phyloP scores from a whole-genome alignment of 768 basidiomycete species.

The Termitomyces sp. region DNA sequence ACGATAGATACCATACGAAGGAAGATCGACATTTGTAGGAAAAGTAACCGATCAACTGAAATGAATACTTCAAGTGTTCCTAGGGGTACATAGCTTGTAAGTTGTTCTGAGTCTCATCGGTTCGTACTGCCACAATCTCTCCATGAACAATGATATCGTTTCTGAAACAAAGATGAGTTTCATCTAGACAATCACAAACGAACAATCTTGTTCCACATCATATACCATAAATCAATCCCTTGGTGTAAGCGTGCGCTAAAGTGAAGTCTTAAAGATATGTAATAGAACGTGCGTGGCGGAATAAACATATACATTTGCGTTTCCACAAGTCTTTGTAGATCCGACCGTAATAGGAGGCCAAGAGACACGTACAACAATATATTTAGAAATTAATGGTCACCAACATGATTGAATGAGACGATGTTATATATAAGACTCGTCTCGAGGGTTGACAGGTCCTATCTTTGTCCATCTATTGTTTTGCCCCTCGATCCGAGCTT shows the following conservation, averaged over 20 bases:
- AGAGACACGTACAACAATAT: neutral
- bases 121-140: neutral
- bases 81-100: neutral
- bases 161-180: neutral
- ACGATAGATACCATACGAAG: too few relatives aligned
- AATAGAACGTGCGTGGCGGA: neutral
- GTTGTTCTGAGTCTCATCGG: neutral
- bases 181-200: neutral
- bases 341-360: too few relatives aligned
- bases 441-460: neutral
- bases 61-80: neutral
- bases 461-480: neutral
- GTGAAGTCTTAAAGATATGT: too few relatives aligned
- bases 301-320: neutral
- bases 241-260: neutral
- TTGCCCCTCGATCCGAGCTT: neutral
- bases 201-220: neutral
- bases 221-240: neutral
- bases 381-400: neutral
- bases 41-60: neutral
- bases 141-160: neutral
- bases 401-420: neutral
- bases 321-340: neutral
- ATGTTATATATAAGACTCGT: slow-evolving; percentile 1
- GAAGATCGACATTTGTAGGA: too few relatives aligned